These are phyloP conservation scores for Metschnikowia chrysomelidarum DNA, from an alignment of 805 yeast species.

Conservation along the genomic window DNA sequence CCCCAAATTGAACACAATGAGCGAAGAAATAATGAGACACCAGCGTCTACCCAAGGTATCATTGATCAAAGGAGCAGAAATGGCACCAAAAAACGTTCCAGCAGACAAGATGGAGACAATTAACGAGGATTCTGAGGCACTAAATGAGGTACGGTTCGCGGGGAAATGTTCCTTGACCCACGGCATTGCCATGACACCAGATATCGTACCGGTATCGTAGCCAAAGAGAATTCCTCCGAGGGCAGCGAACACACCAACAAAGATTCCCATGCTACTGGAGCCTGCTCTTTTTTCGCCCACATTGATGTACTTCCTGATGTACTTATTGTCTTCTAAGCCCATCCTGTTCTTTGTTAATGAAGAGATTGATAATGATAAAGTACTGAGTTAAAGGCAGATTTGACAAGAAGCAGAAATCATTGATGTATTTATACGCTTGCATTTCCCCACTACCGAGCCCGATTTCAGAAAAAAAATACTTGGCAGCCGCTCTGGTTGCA, in stretches of 20 bases:
- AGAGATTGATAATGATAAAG: too few species aligned
- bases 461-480: too few species aligned
- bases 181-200: slow-evolving; percentile 42
- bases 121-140: slow-evolving; percentile 24
- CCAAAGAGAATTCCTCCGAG: slow-evolving; percentile 43
- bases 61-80: slow-evolving; percentile 35
- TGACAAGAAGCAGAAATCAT: too few species aligned
- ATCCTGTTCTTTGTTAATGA: slow-evolving; percentile 15
- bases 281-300: slow-evolving; percentile 49
- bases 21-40: slow-evolving; percentile 34
- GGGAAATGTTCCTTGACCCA: slow-evolving; percentile 33
- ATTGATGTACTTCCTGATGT: slow-evolving; percentile 36
- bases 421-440: too few species aligned
- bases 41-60: slow-evolving; percentile 41
- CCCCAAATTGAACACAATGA: slow-evolving; percentile 37
- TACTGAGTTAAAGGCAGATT: too few species aligned
- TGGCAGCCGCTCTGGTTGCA: too few species aligned
- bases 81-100: slow-evolving; percentile 43
- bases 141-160: slow-evolving; percentile 16
- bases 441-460: too few species aligned
- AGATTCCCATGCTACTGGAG: slow-evolving; percentile 39
- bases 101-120: slow-evolving; percentile 36
- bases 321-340: slow-evolving; percentile 39
- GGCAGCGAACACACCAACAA: slow-evolving; percentile 41
- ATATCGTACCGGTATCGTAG: slow-evolving; percentile 43